Base-by-base conservation (phyloP, 2,329 filamentous ascomycete genomes). In the Didymella pinodella region DNA sequence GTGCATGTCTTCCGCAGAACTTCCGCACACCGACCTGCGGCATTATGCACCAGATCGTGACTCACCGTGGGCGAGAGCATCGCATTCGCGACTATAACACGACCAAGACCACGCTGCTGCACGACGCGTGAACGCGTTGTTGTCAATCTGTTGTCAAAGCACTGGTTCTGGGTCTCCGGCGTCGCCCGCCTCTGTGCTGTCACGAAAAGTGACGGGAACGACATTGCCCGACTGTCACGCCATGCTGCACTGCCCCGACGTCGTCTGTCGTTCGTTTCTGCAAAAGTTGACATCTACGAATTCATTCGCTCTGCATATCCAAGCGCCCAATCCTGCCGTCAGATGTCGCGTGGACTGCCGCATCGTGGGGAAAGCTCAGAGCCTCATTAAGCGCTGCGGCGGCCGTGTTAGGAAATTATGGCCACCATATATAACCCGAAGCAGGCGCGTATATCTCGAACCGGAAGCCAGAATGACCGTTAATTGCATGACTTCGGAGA, bases 21-120 rank as follows among this genome's bases (percentile, higher is more conserved):
- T 54, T 54, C 56, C 51, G 51, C 50, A 59, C 56, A 59, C 56
- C 63, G 60, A 65, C 62, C 63, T 64, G 44, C 54, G 61, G 49
- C 62, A 57, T 51, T 59, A 54, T 67, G 67, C 64, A 72, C 66
- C 40, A 61, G 59, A 57, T 54, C 63, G 71, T 77, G 75, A 77
- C 71, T 77, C 75, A 77, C 64, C 63, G 61, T 66, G 62, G 71
- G 67, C 71, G 67, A 68, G 53, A 65, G 66, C 57, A 65, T 40
- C 18, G 20, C 25, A 41, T 65, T 71, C 75, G 66, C 75, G 74
- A 75, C 74, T 73, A 76, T 74, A 76, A 76, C 75, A 76, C 74
- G 75, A 65, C 65, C 63, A 47, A 59, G 43, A 68, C 56, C 63
- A 56, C 69, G 56, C 68, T 66, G 58, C 59, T 54, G 64, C 56